Base-by-base conservation (phyloP, 345 rosid genomes). In the Lepidium aucheri region DNA sequence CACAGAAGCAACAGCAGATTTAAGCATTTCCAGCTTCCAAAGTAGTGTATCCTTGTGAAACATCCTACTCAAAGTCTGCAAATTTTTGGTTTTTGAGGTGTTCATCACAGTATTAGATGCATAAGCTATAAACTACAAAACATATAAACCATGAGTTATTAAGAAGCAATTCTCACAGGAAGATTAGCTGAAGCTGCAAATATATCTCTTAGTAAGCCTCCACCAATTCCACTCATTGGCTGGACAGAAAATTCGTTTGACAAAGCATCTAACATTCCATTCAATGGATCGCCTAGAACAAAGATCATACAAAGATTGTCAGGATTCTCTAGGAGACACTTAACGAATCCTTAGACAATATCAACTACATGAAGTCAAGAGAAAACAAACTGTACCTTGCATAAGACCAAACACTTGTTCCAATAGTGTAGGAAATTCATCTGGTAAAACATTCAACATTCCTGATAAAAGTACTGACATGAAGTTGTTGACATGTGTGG, bases 11-110 rank as follows among this genome's bases (percentile, higher is more conserved):
- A 89, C 49, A 56, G 87, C 85, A 61, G 77, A 71, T 66, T 72
- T 74, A 1, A 85, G 83, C 84, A 87, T 39, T 41, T 76, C 73
- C 35, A 89, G 79, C 79, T 89, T 89, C 98, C 96, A 92, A 11
- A 73, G 79, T 60, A 92, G 80, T 14, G 95, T 83, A 63, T 83
- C 86, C 73, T 74, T 84, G 0, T 87, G 85, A 33, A 87, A 69
- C 32, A 85, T 74, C 46, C 79, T 79, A 45, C 73, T 66, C 39
- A 84, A 63, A 63, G 81, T 80, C 98, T 93, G 85, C 39, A 59
- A 38, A 42, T 53, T 57, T 55, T 8, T 24, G 26, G 1, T 28
- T 41, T 51, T 36, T 6, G 4, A 55, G 12, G 22, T 41, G 10
- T n/a, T 67, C n/a, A 17, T 13, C 40, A 24, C 16, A 30, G 15